Evolutionary conservation across 768 basidiomycete genomes (phyloP).

Genomic region (Serendipita vermifera): DNA sequence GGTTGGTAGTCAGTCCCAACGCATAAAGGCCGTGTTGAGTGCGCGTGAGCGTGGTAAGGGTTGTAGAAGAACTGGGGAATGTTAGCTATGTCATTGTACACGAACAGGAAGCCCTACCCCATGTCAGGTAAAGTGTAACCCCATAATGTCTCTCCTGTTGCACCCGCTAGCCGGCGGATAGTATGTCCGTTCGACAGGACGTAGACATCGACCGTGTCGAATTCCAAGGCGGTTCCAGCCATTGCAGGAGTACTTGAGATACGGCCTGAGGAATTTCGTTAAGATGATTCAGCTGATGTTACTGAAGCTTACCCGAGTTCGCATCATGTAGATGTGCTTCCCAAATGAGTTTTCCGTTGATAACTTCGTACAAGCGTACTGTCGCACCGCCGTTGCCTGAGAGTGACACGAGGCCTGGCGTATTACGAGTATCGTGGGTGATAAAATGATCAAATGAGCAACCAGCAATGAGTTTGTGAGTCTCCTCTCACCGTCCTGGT

Average conservation of each 20-base stretch:
- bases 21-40: conserved; percentile 44
- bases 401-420: conserved; percentile 50
- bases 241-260: conserved; percentile 15
- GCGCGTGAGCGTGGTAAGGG: conserved; percentile 48
- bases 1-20: conserved; percentile 39
- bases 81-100: conserved; percentile 9
- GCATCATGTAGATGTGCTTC: conserved; percentile 50
- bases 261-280: conserved; percentile 37
- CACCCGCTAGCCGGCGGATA: conserved; percentile 37
- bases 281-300: conserved; percentile 45
- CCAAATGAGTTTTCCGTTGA: conserved; percentile 48
- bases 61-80: conserved; percentile 30
- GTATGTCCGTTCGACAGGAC: conserved; percentile 49
- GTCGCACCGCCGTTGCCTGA: conserved; percentile 64
- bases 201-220: conserved; percentile 28
- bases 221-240: conserved; percentile 19
- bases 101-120: conserved; percentile 33
- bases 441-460: conserved; percentile 12
- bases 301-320: conserved; percentile 30
- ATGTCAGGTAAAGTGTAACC: conserved; percentile 57
- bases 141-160: conserved; percentile 50
- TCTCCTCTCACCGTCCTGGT: conserved; percentile 38
- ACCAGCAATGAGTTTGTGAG: neutral
- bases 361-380: conserved; percentile 51
- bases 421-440: conserved; percentile 3